Evolutionary conservation across 495 filamentous ascomycete species (phyloP), one percentile per base, ranked within the genome.

Genomic region (Podospora conica): DNA sequence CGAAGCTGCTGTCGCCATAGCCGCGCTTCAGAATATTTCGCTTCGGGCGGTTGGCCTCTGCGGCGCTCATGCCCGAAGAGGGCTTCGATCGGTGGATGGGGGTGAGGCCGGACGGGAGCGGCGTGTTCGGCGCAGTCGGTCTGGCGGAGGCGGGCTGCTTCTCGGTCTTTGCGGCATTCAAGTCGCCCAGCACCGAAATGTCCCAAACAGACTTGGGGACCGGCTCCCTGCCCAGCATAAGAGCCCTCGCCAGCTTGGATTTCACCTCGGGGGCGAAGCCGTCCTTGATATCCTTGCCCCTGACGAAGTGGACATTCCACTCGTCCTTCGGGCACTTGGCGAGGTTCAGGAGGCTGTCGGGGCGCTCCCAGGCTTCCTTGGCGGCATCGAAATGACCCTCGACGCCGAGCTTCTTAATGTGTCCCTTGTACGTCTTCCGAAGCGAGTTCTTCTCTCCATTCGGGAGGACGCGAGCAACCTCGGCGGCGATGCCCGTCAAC

Each of bases 371-470:
- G 11, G 84, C 80, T 53, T 80, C 75, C 73, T 82, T 83, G 27
- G 77, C 76, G 1, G 78, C 78, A 64, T 86, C 83, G 66, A 84
- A 86, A 29, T 81, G 76, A 28, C 84, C 84, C 65, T 77, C 77
- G 2, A 86, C 72, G 63, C 80, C 80, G n/a, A 84, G 73, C 61
- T 77, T 80, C 75, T 83, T 84, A 67, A 86, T 83, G 53, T 85
- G 78, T 12, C 81, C 82, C 75, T 86, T 86, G 73, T 86, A 86
- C 7, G 84, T 85, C 72, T 86, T 86, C 9, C 84, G 78, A 40
- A 86, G 76, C 64, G 80, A 79, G 69, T 81, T 83, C 76, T 86
- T 86, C 68, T 83, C 78, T 56, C 82, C 82, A 70, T 84, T 82
- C 15, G 80, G 80, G 61, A 83, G 79, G 55, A 78, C 80, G 65